These are phyloP conservation scores for Hamamelis virginiana DNA, from an alignment of 164 flowering plant genomes.

Conservation along the genomic window DNA sequence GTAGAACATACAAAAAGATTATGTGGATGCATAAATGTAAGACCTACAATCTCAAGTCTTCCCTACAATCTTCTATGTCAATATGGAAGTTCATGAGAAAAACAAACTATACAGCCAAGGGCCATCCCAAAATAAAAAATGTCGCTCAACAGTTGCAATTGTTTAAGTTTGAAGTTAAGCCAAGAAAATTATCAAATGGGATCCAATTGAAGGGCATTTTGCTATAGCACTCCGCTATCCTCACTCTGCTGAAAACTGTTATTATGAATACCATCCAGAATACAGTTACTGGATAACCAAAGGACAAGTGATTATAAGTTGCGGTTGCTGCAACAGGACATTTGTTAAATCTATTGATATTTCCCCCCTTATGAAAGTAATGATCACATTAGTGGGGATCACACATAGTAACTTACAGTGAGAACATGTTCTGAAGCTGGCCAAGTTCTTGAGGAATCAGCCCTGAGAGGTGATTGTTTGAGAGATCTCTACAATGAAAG, in stretches of 20 bases:
- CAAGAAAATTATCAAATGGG: neutral
- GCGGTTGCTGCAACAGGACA: neutral
- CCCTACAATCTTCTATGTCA: too few species aligned
- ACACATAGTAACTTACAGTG: conserved; percentile 52
- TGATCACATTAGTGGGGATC: neutral
- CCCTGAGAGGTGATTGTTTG: conserved; percentile 70
- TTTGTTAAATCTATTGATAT: neutral
- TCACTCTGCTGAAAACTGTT: neutral
- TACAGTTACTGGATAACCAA: neutral
- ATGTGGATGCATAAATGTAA: too few species aligned
- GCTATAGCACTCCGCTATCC: neutral
- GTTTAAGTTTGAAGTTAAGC: neutral
- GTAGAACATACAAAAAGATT: too few species aligned
- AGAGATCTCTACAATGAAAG: conserved; percentile 65
- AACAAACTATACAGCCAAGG: neutral
- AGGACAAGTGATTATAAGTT: neutral
- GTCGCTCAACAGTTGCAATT: neutral
- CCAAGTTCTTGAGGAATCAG: conserved; percentile 75
- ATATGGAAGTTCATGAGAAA: neutral
- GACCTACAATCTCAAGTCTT: too few species aligned
- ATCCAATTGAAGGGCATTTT: neutral
- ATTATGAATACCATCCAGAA: neutral
- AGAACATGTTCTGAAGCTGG: conserved; percentile 75
- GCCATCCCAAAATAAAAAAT: neutral
- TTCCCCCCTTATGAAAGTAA: neutral